Conservation (phyloP, 2,329 filamentous ascomycete genomes). For the Colletotrichum coccodes region DNA sequence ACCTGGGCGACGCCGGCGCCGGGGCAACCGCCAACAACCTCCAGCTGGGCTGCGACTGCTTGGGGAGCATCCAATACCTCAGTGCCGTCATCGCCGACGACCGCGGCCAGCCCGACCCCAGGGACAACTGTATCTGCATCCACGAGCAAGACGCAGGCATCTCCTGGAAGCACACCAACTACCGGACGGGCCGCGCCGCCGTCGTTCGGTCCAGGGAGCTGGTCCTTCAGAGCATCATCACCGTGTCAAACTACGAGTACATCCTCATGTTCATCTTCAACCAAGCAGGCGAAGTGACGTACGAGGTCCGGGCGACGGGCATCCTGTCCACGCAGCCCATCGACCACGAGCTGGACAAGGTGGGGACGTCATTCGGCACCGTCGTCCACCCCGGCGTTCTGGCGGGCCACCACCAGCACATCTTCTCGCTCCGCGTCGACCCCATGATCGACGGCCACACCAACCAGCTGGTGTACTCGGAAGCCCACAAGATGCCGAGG, state of each 20-base stretch:
- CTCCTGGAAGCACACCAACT: slow-evolving; percentile 78
- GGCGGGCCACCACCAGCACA: slow-evolving; percentile 73
- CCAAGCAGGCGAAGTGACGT: slow-evolving; percentile 67
- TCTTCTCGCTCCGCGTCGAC: slow-evolving; percentile 75
- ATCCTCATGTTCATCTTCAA: slow-evolving; percentile 73
- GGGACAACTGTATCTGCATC: slow-evolving; percentile 72
- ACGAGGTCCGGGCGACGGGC: slow-evolving; percentile 73
- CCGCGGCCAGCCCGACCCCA: slow-evolving; percentile 62
- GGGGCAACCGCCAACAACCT: slow-evolving; percentile 75
- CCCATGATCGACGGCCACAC: slow-evolving; percentile 68
- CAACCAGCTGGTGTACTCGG: slow-evolving; percentile 65
- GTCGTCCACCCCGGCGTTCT: slow-evolving; percentile 68
- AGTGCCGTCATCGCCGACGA: slow-evolving; percentile 62
- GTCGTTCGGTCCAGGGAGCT: slow-evolving; percentile 71
- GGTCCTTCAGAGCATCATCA: slow-evolving; percentile 75
- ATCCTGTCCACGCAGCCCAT: slow-evolving; percentile 66
- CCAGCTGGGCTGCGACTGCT: slow-evolving; percentile 73
- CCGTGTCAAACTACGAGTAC: slow-evolving; percentile 78
- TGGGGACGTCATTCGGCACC: slow-evolving; percentile 62
- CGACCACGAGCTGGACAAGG: slow-evolving; percentile 64
- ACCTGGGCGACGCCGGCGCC: slow-evolving; percentile 74
- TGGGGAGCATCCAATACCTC: slow-evolving; percentile 71
- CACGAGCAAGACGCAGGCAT: slow-evolving; percentile 78
- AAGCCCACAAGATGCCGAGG: slow-evolving; percentile 25
- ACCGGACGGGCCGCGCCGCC: slow-evolving; percentile 69